Evolutionary conservation across 202 grass and related monocot genomes (phyloP), one percentile per base, ranked within the genome.

Genomic region (Brachypodium distachyon): DNA sequence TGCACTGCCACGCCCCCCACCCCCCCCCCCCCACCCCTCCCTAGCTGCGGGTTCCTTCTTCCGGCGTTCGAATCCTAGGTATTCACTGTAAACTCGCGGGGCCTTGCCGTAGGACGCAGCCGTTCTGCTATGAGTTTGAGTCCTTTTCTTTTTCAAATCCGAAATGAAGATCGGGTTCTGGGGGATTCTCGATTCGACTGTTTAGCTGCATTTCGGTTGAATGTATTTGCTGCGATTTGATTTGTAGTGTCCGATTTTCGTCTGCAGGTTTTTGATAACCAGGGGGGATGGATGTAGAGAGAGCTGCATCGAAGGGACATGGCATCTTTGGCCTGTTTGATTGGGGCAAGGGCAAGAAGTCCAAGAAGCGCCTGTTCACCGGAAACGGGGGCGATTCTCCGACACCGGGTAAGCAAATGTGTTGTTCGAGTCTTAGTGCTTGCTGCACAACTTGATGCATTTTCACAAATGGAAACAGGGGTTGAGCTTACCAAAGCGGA

Each of bases 281-380:
- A 46, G 44, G 70, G 69, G 63, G 71, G 18, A 99, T 99, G 96
- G 92, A 91, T 81, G 83, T 90, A 27, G 96, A 96, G 56, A 89
- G 90, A 76, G 73, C 84, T 67, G 68, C 76, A 51, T 78, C 93
- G 9, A 97, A 91, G 85, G 82, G 83, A 22, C 86, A 82, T 74
- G 87, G 87, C 52, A 93, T 96, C 83, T 92, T 93, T 48, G 81
- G 85, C 72, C 65, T 96, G 3, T 96, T 96, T 79, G 92, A 96
- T 74, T 96, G 96, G 96, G 85, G 87, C 34, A 69, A 69, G 66
- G 28, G 66, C 42, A 96, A 85, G 84, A 99, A 96, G 51, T 86
- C 92, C 9, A 89, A 84, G 65, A 93, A 92, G 62, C 90, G 85
- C 46, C 81, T 93, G 11, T 89, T 96, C 40, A 31, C 59, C 10